Base-by-base conservation (phyloP, 176 grass and related monocot genomes). In the Coix lacrymajobi region DNA sequence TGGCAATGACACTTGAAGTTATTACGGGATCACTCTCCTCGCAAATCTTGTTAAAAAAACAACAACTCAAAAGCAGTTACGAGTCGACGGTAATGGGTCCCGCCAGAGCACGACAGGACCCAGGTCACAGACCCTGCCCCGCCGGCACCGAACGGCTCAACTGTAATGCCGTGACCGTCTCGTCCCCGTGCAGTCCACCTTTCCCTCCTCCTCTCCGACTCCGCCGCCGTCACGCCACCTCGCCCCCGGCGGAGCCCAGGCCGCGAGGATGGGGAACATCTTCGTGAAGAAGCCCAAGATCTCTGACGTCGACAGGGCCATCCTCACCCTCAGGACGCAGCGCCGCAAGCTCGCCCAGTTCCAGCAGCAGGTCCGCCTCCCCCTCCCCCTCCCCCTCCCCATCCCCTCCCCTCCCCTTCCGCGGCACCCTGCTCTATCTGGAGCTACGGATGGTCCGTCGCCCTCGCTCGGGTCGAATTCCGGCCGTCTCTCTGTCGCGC, bases 281-380 rank as follows among this genome's bases (percentile, higher is more conserved):
- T 96, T 99, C 85, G 89, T 87, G 91, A 99, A 99, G 96, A 96
- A 99, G 81, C 93, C 91, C 24, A 99, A 99, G 87, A 89, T 99
- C 83, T 96, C 96, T 36, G 96, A 99, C 22, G 96, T 99, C 10
- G 96, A 99, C 89, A 90, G 88, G 76, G 93, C 96, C 48, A 99
- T 99, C 86, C 85, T 99, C 73, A 79, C 89, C 77, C 96, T 99
- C 89, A 99, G 90, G 81, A 99, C 96, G 45, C 93, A 96, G 85
- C 96, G 93, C 69, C 93, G 91, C 56, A 99, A 99, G 85, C 96
- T 99, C 76, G 96, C 89, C 6, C 89, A 89, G 84, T 94, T 90
- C 87, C 96, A 99, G 89, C 96, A 90, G 82, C 89, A 94, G 96
- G 93, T 94, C 28, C 30, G 69, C 58, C 13, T 16, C 79, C 49